phyloP scores from a whole-genome alignment of 1,284 basidiomycete species.

The Crepidotus sp. region DNA sequence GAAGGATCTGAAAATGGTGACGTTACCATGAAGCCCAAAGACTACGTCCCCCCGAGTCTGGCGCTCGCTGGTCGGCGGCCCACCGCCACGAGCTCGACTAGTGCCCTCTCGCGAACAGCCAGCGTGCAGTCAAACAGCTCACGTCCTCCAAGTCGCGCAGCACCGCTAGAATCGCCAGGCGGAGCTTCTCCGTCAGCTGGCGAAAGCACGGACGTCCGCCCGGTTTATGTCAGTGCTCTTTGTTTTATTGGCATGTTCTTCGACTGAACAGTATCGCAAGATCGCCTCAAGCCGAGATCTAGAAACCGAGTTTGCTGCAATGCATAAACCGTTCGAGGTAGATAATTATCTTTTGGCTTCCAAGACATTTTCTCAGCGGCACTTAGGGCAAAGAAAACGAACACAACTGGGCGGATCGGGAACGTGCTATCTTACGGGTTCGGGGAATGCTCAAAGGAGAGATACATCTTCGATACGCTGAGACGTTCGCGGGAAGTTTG shows the following conservation, averaged over 20 bases:
- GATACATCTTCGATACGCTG: constrained; percentile 64
- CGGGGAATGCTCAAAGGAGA: constrained; percentile 90
- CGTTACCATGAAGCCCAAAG: constrained; percentile 33
- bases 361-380: constrained; percentile 9
- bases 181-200: constrained; percentile 31
- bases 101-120: constrained; percentile 34
- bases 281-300: constrained; percentile 81
- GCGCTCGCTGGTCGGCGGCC: constrained; percentile 48
- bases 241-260: not conserved
- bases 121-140: constrained; percentile 38
- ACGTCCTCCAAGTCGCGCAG: constrained; percentile 50
- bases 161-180: constrained; percentile 36
- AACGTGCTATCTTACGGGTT: constrained; percentile 71
- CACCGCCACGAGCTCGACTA: constrained; percentile 27
- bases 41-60: constrained; percentile 68
- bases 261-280: constrained; percentile 28
- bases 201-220: constrained; percentile 43
- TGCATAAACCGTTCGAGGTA: constrained; percentile 78
- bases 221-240: constrained; percentile 69
- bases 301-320: constrained; percentile 73
- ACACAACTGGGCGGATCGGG: constrained; percentile 89
- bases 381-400: constrained; percentile 88
- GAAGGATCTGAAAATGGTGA: constrained; percentile 58
- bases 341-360: constrained; percentile 15
- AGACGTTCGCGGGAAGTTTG: constrained; percentile 67